These are phyloP conservation scores for Ustilago loliicola DNA, from an alignment of 1,284 basidiomycete species.

Conservation along the genomic window DNA sequence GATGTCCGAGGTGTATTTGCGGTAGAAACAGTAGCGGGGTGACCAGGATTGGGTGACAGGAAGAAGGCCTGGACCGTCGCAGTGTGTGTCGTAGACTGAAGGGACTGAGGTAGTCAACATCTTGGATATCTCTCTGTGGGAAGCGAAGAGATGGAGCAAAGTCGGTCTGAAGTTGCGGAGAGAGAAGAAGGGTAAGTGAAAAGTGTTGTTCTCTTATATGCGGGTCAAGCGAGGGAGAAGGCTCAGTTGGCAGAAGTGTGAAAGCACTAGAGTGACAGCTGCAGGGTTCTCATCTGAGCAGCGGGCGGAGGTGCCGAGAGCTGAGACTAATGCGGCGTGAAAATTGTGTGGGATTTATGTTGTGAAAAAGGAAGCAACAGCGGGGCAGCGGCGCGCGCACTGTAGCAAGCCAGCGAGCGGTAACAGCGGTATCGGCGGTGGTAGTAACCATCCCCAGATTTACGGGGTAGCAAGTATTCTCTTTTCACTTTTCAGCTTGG, in stretches of 20 bases:
- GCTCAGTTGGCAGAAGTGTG: no score
- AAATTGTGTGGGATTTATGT: no score
- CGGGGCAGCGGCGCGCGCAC: no score
- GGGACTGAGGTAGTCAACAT: slow-evolving; percentile 24
- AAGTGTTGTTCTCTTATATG: no score
- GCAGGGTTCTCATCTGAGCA: no score
- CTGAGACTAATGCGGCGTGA: no score
- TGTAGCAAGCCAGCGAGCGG: no score
- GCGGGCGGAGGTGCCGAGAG: no score
- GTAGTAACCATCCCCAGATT: slow-evolving; percentile 1
- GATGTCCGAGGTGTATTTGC: slow-evolving; percentile 38
- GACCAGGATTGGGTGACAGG: slow-evolving; percentile 47
- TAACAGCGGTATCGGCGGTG: background rate
- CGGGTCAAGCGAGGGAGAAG: no score
- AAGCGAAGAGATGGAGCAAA: background rate
- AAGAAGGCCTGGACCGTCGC: slow-evolving; percentile 55
- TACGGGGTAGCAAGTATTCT: background rate
- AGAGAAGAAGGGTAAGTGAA: background rate
- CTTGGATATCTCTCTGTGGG: background rate
- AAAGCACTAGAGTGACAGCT: no score
- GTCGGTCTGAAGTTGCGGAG: background rate
- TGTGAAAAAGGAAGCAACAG: no score
- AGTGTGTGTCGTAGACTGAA: slow-evolving; percentile 60
- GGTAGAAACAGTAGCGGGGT: slow-evolving; percentile 24
- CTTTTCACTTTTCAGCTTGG: background rate